Conservation (phyloP, 2,329 filamentous ascomycete species). For the Exophiala oligosperma region DNA sequence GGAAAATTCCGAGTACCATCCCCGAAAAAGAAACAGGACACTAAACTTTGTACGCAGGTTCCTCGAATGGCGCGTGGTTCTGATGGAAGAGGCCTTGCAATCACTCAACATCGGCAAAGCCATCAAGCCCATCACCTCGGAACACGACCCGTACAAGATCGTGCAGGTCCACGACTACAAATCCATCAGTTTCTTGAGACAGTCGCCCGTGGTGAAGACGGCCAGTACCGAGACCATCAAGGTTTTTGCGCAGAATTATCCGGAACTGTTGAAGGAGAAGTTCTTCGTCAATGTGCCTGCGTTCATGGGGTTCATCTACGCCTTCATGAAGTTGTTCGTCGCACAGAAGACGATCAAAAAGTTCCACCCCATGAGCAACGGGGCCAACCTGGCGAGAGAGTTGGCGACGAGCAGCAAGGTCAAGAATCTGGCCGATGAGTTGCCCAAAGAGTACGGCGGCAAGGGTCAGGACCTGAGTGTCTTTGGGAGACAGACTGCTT, state of each 20-base stretch:
- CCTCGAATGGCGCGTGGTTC: constrained; percentile 81
- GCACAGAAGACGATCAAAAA: constrained; percentile 74
- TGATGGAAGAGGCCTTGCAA: constrained; percentile 83
- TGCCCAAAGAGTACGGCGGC: constrained; percentile 80
- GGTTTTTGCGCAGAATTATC: constrained; percentile 78
- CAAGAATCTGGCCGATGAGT: constrained; percentile 48
- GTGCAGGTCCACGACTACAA: constrained; percentile 93
- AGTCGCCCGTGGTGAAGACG: constrained; percentile 72
- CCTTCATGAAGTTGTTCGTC: constrained; percentile 72
- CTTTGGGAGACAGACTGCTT: constrained; percentile 20
- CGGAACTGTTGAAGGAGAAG: constrained; percentile 85
- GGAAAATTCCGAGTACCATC: constrained; percentile 33
- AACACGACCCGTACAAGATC: constrained; percentile 82
- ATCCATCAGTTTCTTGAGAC: constrained; percentile 80
- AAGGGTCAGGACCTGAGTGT: constrained; percentile 56
- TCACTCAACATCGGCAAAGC: constrained; percentile 71
- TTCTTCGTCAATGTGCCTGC: constrained; percentile 94
- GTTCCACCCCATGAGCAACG: constrained; percentile 75
- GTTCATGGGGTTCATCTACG: constrained; percentile 86
- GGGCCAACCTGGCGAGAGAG: constrained; percentile 65
- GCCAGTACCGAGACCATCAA: constrained; percentile 80
- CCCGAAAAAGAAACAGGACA: neutral
- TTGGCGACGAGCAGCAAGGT: constrained; percentile 49
- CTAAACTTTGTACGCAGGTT: constrained; percentile 58
- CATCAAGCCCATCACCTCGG: constrained; percentile 69